Base-by-base conservation (phyloP, 164 flowering plant genomes). In the Warburgia ugandensis region DNA sequence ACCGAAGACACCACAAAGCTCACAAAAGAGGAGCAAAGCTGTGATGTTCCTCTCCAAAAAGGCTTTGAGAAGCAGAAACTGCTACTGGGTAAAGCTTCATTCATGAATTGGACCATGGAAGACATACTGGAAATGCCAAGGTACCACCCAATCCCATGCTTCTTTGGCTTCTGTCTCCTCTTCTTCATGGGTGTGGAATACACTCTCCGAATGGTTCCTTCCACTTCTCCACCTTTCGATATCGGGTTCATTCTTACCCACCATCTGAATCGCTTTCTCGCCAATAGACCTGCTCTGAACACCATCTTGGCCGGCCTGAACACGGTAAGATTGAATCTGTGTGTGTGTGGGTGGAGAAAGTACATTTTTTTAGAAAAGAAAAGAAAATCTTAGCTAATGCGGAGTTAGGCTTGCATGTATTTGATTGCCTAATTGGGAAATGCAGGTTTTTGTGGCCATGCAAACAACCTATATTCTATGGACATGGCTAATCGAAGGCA, bases 181-280 rank as follows among this genome's bases (percentile, higher is more conserved):
- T 84, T 91, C 60, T 91, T 91, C 79, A 87, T 87, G 96, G 81
- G 55, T 42, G 95, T 91, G 42, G 98, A 91, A 69, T 91, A 87
- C 75, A 87, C 98, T 22, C 87, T 91, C 63, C 68, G 56, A 30
- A 91, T 91, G 98, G 63, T 87, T 3, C 95, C 98, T 13, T 29
- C 81, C 23, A 54, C 79, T 6, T 71, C 90, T 6, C 83, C 81
- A 59, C 96, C 98, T 16, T 91, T 81, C 61, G 98, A 91, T 72
- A 45, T 87, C 41, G 98, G 98, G 2, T 87, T 91, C 59, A 56
- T 72, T 12, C 70, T 65, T 47, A 91, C 98, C 21, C 60, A 61
- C 10, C 40, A 54, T 5, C 66, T 91, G 17, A 71, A 91, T 41
- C 69, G 65, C 3, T 3, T 69, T 40, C 70, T 86, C 13, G 56